Evolutionary conservation across 176 grass and related monocot species (phyloP).

Genomic region (Aegilops bicornis): DNA sequence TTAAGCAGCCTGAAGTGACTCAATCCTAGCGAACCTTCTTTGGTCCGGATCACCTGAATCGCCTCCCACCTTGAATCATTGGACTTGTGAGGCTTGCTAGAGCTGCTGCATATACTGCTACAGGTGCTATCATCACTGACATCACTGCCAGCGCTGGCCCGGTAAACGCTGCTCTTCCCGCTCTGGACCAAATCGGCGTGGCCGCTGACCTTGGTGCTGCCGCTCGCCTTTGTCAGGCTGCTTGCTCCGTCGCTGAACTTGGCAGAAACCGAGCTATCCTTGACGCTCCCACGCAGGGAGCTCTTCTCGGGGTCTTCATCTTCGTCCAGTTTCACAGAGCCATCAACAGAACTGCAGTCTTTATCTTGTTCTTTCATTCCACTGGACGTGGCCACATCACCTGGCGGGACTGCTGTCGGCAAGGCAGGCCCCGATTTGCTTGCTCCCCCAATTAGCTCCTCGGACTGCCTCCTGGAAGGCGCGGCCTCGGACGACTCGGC

Average conservation of each 20-base stretch:
- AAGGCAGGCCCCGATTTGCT: slow-evolving; percentile 4
- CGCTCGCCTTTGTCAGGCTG: slow-evolving; percentile 41
- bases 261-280: slow-evolving; percentile 44
- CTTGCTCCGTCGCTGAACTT: slow-evolving; percentile 33
- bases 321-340: slow-evolving; percentile 25
- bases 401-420: neutral
- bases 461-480: neutral
- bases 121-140: slow-evolving; percentile 75
- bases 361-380: slow-evolving; percentile 12
- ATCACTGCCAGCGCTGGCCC: slow-evolving; percentile 53
- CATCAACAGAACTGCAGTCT: slow-evolving; percentile 10
- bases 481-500: neutral
- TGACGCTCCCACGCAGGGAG: slow-evolving; percentile 21
- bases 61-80: slow-evolving; percentile 79
- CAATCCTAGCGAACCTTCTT: slow-evolving; percentile 52
- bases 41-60: slow-evolving; percentile 50
- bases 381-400: slow-evolving; percentile 5
- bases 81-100: slow-evolving; percentile 72
- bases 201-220: slow-evolving; percentile 44
- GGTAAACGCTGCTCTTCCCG: slow-evolving; percentile 51
- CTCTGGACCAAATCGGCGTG: slow-evolving; percentile 36
- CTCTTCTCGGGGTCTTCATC: slow-evolving; percentile 34
- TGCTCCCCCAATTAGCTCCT: slow-evolving; percentile 6
- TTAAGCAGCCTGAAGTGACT: slow-evolving; percentile 70
- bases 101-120: slow-evolving; percentile 61